Percentiles rank a stretch among this genome's conserved stretches.
Conservation (phyloP, 2,329 filamentous ascomycete genomes). For the Biscogniauxia marginata region DNA sequence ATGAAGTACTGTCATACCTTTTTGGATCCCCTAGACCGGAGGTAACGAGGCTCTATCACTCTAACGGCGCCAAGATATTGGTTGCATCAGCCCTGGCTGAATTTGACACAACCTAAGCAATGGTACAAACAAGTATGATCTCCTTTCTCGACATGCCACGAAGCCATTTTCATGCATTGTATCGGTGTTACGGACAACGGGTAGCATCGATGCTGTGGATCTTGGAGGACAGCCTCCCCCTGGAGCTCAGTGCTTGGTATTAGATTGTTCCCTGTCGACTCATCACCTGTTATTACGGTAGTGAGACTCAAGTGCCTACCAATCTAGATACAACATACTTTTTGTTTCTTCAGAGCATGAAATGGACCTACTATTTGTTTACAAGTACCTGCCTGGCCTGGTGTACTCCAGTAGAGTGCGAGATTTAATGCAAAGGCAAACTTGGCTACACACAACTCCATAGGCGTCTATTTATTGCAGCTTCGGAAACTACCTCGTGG, state of each 20-base stretch:
- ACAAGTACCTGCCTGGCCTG: too few species aligned
- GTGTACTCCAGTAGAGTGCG: too few species aligned
- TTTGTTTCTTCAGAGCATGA: too few species aligned
- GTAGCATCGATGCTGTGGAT: neutral
- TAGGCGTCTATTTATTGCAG: too few species aligned
- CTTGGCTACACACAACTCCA: too few species aligned
- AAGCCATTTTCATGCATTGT: constrained; percentile 5
- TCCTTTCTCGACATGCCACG: neutral
- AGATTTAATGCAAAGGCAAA: too few species aligned
- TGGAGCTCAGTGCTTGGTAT: neutral
- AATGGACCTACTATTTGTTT: too few species aligned
- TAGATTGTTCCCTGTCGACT: neutral
- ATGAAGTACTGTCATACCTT: too few species aligned
- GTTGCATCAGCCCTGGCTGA: neutral
- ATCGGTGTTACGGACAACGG: neutral
- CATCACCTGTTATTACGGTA: neutral
- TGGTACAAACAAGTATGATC: constrained; percentile 5
- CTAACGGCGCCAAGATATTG: neutral
- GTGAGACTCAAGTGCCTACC: neutral
- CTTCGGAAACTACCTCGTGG: too few species aligned
- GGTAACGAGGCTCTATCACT: neutral
- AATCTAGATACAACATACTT: too few species aligned
- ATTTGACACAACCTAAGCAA: constrained; percentile 16
- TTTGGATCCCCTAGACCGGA: too few species aligned
- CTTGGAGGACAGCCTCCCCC: neutral